Base-by-base conservation (phyloP, 2,329 filamentous ascomycete genomes). In the Daldinia sp. region DNA sequence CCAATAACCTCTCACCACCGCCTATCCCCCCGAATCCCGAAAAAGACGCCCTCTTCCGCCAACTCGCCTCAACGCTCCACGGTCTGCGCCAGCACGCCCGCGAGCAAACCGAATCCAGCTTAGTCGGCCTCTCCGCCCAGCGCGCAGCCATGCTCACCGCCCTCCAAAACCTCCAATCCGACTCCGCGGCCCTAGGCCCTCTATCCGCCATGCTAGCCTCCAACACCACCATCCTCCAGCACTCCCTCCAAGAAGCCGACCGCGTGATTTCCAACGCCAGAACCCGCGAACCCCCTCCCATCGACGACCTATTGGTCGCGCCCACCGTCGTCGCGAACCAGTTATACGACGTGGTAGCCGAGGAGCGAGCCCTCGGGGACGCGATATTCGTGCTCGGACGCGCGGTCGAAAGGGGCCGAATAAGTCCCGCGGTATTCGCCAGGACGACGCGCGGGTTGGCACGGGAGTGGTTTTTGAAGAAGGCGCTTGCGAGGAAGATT, bases 1-100 rank as follows among this genome's bases (percentile, higher is more conserved):
- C 58, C 29, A 52, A 47, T 21, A 79, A 83, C 19, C 74, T 87
- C 6, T 83, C 90, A 4, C 87, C 93, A 0, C 94, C 95, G 0
- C 94, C 94, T 0, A 93, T 97, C 29, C 94, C 95, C 0, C 94
- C 93, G 0, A 99, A 99, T 72, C 95, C 95, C 0, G 93, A 98
- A 77, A 97, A 97, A 75, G 93, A 98, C 76, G 90, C 91, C 17
- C 85, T 98, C 13, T 83, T 97, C 2, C 85, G 85, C 54, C 90
- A 93, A 43, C 85, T 98, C 27, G 93, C 90, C 32, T 82, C 85
- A 58, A 86, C 88, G 0, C 81, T 98, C 2, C 82, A 88, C 56
- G 80, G 85, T 35, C 88, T 91, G 65, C 88, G 94, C 13, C 87
- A 88, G 64, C 84, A 85, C 48, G 89, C 88, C 54, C 85, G 90